Evolutionary conservation across 495 filamentous ascomycete species (phyloP), one percentile per base, ranked within the genome.

Genomic region (Podospora sp.): DNA sequence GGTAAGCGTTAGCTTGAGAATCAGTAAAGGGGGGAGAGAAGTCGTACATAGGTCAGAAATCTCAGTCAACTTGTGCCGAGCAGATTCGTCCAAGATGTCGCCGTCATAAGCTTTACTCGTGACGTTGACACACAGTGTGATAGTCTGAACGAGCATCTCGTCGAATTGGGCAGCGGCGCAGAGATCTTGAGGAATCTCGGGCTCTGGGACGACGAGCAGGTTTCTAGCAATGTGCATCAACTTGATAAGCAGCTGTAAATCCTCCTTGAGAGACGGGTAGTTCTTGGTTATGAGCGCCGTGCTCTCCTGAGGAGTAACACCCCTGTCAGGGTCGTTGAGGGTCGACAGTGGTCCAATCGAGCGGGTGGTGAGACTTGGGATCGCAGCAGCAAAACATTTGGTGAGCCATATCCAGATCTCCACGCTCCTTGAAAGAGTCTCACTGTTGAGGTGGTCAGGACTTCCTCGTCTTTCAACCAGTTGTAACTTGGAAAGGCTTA

Each of bases 51-150:
- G 75, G 56, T 87, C 85, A 4, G 81, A 84, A 46, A 87, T 82
- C 68, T 86, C 84, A 53, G 80, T 81, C 16, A 87, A 64, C 62
- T 81, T 85, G 12, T 68, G 70, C 20, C 82, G 77, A 0, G 79
- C 80, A 2, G 74, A 69, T 60, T 91, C 89, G 65, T 92, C 90
- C 25, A 96, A 86, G 72, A 89, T 89, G 71, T 96, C 92, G 16
- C 92, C 92, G 75, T 96, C 93, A 68, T 92, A 97, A 0, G 92
- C 93, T 73, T 93, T 87, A 60, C 93, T 93, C 0, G 93, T 95
- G 0, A 97, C 92, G 61, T 91, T 86, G 29, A 96, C 89, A 75
- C 92, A 95, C 18, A 93, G 85, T 71, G 91, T 90, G 67, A 97
- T 91, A 26, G 94, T 80, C 63, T 90, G 89, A 67, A 92, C 85